Evolutionary conservation across 2,329 filamentous ascomycete genomes (phyloP), one percentile per base, ranked within the genome.

Genomic region (Monilinia laxa): DNA sequence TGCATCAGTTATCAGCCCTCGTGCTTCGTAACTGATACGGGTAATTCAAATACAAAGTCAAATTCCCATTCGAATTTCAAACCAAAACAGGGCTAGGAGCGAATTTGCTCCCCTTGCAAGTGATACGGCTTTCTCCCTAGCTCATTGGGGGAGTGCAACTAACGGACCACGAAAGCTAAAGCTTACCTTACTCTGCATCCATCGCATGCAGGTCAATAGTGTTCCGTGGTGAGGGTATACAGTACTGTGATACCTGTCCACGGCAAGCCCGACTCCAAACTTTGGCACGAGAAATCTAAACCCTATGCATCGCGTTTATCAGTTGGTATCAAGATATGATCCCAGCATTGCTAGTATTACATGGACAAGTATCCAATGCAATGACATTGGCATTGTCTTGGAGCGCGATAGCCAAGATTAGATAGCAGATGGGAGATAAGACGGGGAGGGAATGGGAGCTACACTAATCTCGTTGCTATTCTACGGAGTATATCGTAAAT

Each of bases 11-110:
- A 60, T 51, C 57, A 11, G 28, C 7, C 14, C 28, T 60, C 45
- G 28, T 51, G 28, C 57, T 60, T 35, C 45, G 57, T 60, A 60
- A 60, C 35, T 51, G 45, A 51, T 60, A 60, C 31, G 57, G 57
- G 57, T 60, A 51, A 60, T 51, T 14, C 16, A 23, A 31, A 59
- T 20, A 3, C 45, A 7, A n/a, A 47, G 3, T 7, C 45, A 16
- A 20, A 47, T 47, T 7, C 45, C 45, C 16, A 47, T 20, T 47
- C 16, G 4, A 47, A 42, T 25, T 10, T 25, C 47, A 25, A 51
- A 51, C 14, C 47, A 11, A 51, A 51, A 4, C n/a, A 14, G 20
- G 45, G 45, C 18, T n/a, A 49, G 3, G 42, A 18, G 23, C 3
- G 45, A 5, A 51, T 35, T 16, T 49, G 57, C 20, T 40, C 28